These are phyloP conservation scores for Amanita fuliginea DNA, from an alignment of 768 basidiomycete species.

Conservation along the genomic window DNA sequence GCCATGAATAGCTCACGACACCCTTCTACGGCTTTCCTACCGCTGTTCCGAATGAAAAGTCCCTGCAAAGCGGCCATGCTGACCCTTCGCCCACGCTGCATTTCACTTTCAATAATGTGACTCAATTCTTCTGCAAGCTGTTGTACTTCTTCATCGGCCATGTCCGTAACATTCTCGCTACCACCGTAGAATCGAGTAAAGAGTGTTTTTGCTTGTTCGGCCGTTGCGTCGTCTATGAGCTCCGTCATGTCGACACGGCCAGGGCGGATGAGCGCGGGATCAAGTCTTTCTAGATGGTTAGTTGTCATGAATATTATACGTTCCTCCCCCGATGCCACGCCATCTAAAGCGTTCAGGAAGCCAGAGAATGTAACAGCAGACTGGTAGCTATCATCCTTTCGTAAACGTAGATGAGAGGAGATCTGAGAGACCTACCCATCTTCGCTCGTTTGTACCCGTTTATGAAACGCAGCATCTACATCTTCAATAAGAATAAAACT, in stretches of 20 bases:
- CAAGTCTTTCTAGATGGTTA: conserved; percentile 85
- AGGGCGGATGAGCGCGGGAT: conserved; percentile 91
- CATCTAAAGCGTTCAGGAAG: conserved; percentile 92
- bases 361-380: conserved; percentile 97
- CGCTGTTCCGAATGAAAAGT: conserved; percentile 73
- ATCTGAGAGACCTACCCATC: conserved; percentile 63
- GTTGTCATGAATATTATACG: conserved; percentile 99
- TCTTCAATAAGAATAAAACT: conserved; percentile 96
- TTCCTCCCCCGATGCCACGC: conserved; percentile 95
- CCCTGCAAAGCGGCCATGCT: conserved; percentile 98
- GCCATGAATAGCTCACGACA: conserved; percentile 33
- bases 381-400: conserved; percentile 55
- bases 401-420: conserved; percentile 1
- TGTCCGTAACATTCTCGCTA: conserved; percentile 17
- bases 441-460: conserved; percentile 79
- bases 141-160: conserved; percentile 25
- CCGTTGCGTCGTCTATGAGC: conserved; percentile 77
- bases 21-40: conserved; percentile 40
- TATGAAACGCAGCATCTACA: conserved; percentile 94
- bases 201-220: conserved; percentile 65
- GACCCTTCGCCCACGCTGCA: conserved; percentile 42
- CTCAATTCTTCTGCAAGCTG: conserved; percentile 42
- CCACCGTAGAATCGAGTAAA: conserved; percentile 80
- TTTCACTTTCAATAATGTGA: conserved; percentile 40
- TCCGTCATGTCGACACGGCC: conserved; percentile 87